Evolutionary conservation across 768 basidiomycete genomes (phyloP), one percentile per base, ranked within the genome.

Genomic region (Crucibulum laeve): DNA sequence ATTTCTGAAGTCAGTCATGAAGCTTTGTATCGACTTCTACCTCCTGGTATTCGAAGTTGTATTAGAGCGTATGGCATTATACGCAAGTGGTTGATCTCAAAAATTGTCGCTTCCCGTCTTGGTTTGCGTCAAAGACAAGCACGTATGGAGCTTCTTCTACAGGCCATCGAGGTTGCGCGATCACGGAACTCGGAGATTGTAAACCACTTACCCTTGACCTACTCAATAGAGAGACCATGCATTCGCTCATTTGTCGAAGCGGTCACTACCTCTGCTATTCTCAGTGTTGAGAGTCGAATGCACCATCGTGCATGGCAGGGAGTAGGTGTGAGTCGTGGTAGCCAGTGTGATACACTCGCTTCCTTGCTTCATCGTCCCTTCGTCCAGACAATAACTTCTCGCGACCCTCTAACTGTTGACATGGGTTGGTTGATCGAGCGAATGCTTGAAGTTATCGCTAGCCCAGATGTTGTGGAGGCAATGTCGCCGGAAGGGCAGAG

Each of bases 401-500:
- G 68, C 23, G 75, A 80, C 24, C 66, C 74, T 4, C 63, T 90
- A 35, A 79, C 82, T 3, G 75, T 85, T 13, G 90, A 91, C 56
- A 76, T 89, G 50, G 87, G 86, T 7, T 92, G 89, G 88, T 63
- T 91, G 28, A 58, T 92, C 45, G 90, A 92, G 58, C 77, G 87
- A 34, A 77, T 91, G 62, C 64, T 91, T 25, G 90, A 91, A 57
- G 69, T 91, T 37, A 77, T 91, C 46, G 80, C 82, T 21, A 74
- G 81, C 40, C 82, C 87, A 3, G 87, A 92, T 57, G 69, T 81
- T 13, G 62, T 88, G 5, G 76, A 80, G 37, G 71, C 79, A 13
- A 56, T 70, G 1, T 57, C 66, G n/a, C 72, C 74, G 25, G 79
- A 80, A 48, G 71, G 70, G 25, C 72, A 74, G 33, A 73, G 67